A percentile compares a stretch with the other conserved stretches of the same genome.
phyloP scores from a whole-genome alignment of 805 yeast species.

The Sporopachydermia quercuum region DNA sequence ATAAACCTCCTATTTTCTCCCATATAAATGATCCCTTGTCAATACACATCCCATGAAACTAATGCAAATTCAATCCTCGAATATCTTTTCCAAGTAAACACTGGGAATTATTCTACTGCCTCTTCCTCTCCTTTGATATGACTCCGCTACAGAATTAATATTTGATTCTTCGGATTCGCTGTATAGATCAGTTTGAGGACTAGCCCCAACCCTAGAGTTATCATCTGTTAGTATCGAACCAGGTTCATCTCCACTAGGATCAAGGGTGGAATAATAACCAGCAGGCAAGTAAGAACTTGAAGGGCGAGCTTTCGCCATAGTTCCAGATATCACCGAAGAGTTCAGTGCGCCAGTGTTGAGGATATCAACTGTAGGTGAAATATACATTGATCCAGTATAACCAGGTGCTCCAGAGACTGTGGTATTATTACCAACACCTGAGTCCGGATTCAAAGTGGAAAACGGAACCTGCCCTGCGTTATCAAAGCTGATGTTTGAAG shows the following conservation, averaged over 20 bases:
- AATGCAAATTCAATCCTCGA: constrained; percentile 1
- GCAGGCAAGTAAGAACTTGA: neutral
- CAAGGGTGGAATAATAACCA: neutral
- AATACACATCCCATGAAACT: too few species aligned
- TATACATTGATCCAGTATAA: neutral
- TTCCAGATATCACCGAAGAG: neutral
- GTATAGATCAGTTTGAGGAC: neutral
- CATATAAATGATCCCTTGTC: neutral
- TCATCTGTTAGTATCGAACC: neutral
- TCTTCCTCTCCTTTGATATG: neutral
- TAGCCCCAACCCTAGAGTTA: neutral
- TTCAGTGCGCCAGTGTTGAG: neutral
- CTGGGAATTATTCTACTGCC: neutral
- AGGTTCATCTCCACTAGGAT: neutral
- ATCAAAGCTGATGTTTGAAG: neutral
- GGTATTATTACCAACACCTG: neutral
- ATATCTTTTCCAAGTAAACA: neutral
- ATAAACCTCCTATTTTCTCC: too few species aligned
- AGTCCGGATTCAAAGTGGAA: neutral
- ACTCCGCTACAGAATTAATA: neutral
- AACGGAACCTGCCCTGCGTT: neutral
- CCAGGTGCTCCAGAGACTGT: neutral
- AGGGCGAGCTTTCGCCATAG: neutral
- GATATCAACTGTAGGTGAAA: neutral
- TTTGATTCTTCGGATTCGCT: neutral